A percentile compares a stretch with the other conserved stretches of the same genome.
Evolutionary conservation across 495 filamentous ascomycete genomes (phyloP).

Genomic region (Wilcoxina mikolae): DNA sequence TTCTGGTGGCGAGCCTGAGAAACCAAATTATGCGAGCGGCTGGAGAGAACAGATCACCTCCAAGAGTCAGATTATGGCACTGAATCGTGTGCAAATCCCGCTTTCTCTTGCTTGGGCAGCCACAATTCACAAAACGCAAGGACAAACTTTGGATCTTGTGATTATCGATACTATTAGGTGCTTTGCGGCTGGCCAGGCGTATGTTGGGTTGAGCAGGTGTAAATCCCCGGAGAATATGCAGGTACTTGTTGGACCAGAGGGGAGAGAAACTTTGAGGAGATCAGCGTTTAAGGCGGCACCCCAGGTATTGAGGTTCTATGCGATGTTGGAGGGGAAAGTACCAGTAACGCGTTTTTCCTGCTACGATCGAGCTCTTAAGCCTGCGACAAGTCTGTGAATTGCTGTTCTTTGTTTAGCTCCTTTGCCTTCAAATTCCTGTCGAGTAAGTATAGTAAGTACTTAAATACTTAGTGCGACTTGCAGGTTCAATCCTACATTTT

Average conservation of each 20-base stretch:
- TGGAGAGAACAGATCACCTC: background rate
- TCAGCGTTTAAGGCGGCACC: background rate
- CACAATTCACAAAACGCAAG: slow-evolving; percentile 37
- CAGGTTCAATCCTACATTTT: no score
- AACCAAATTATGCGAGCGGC: background rate
- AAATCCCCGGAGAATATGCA: slow-evolving; percentile 30
- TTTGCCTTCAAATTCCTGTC: no score
- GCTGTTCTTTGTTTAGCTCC: no score
- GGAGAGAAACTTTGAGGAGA: background rate
- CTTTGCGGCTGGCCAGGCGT: slow-evolving; percentile 34
- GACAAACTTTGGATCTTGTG: slow-evolving; percentile 34
- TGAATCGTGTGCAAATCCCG: slow-evolving; percentile 34
- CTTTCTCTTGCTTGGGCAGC: slow-evolving; percentile 35
- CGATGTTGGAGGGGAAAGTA: background rate
- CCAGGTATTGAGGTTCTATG: background rate
- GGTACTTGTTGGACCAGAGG: background rate
- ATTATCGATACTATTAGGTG: slow-evolving; percentile 29
- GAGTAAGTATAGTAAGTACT: no score
- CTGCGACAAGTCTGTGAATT: no score
- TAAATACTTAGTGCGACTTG: no score
- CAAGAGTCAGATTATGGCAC: background rate
- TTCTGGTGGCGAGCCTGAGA: background rate
- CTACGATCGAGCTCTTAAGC: no score
- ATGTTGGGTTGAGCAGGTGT: slow-evolving; percentile 34
- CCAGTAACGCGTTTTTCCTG: no score